These are phyloP conservation scores for Paramyrothecium roridum DNA, from an alignment of 2,329 filamentous ascomycete genomes.

Conservation along the genomic window DNA sequence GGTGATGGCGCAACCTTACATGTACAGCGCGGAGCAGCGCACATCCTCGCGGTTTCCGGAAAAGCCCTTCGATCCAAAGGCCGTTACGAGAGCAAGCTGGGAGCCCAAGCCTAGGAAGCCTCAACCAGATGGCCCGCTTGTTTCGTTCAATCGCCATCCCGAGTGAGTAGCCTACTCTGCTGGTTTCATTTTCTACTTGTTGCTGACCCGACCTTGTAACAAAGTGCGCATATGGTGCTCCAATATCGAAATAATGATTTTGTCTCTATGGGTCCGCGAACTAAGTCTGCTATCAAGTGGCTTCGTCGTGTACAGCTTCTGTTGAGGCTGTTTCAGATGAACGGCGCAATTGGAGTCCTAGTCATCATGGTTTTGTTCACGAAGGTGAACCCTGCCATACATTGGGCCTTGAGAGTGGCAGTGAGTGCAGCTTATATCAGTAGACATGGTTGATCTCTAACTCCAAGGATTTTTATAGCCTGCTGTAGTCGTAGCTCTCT, in stretches of 20 bases:
- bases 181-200: background rate
- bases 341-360: constrained; percentile 69
- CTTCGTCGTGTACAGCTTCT: constrained; percentile 66
- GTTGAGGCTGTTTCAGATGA: constrained; percentile 63
- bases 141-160: constrained; percentile 83
- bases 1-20: constrained; percentile 54
- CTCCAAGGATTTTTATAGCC: constrained; percentile 49
- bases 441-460: background rate
- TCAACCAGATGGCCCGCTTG: constrained; percentile 70
- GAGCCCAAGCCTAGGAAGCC: constrained; percentile 58
- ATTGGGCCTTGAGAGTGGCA: constrained; percentile 74
- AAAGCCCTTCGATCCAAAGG: constrained; percentile 78
- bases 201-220: constrained; percentile 5
- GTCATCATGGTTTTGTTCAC: constrained; percentile 75
- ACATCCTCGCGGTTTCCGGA: constrained; percentile 51
- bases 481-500: constrained; percentile 69
- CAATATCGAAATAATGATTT: constrained; percentile 59
- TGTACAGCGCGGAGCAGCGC: constrained; percentile 60
- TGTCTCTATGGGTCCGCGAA: constrained; percentile 64
- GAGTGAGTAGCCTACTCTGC: constrained; percentile 55
- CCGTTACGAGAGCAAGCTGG: constrained; percentile 77
- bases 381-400: constrained; percentile 59
- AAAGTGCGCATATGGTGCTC: constrained; percentile 59
- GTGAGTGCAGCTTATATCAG: constrained; percentile 45
- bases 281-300: constrained; percentile 69